phyloP scores from a whole-genome alignment of 345 rosid species.

The Lepidium didymum region DNA sequence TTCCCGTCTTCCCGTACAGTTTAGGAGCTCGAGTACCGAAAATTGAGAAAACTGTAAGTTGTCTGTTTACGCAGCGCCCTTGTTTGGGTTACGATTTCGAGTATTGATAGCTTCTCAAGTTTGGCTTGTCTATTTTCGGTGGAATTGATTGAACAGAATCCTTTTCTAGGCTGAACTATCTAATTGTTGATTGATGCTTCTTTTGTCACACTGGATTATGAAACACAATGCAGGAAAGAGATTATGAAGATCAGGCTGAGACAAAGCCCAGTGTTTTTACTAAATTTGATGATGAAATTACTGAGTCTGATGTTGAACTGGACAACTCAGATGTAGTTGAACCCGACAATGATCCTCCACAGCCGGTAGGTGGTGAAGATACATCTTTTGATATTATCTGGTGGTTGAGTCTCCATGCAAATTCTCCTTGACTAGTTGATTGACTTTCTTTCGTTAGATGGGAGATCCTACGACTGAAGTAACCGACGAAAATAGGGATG shows the following conservation, averaged over 20 bases:
- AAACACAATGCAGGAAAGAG: slow-evolving; percentile 34
- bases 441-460: slow-evolving; percentile 42
- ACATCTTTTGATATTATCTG: not conserved
- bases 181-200: not conserved
- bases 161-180: not conserved
- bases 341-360: slow-evolving; percentile 69
- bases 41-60: slow-evolving; percentile 40
- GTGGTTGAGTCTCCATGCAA: not conserved
- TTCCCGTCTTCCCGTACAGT: slow-evolving; percentile 31
- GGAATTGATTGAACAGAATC: not conserved
- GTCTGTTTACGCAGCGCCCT: not conserved
- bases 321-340: slow-evolving; percentile 60
- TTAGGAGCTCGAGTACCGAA: slow-evolving; percentile 68
- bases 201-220: not conserved
- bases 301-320: slow-evolving; percentile 76
- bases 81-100: not conserved
- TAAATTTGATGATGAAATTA: slow-evolving; percentile 42
- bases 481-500: slow-evolving; percentile 62
- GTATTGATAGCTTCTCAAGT: not conserved
- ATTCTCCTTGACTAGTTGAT: not conserved
- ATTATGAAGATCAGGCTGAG: slow-evolving; percentile 39
- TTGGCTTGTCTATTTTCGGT: not conserved
- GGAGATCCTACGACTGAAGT: slow-evolving; percentile 58
- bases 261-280: slow-evolving; percentile 21
- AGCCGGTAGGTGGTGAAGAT: slow-evolving; percentile 35